Evolutionary conservation across 176 grass and related monocot species (phyloP), one percentile per base, ranked within the genome.

Genomic region (Ananas comosus): DNA sequence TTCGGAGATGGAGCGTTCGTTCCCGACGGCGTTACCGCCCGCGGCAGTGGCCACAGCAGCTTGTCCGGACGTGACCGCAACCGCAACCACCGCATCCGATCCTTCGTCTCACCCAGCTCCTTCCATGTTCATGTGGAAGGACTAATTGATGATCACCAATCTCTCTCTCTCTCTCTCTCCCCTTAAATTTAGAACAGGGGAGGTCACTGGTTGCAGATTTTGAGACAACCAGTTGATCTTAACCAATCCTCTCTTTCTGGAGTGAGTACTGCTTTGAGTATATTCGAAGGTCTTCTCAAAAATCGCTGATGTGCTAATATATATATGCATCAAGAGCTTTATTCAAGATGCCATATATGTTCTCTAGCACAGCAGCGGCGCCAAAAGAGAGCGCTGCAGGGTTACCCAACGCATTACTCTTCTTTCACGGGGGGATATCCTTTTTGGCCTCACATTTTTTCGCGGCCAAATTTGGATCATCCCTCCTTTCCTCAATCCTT

Each of bases 101-200:
- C 12, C 73, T 69, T 8, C 51, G 17, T 53, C 69, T 66, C 57
- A 75, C 71, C 16, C 68, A 49, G 57, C 65, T 64, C 51, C 79
- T 75, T 54, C 19, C 85, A 57, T 47, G 11, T 88, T 80, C 82
- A 65, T 49, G 25, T 80, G 82, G 79, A 82, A 85, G 73, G 85
- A 88, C 70, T 91, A 67, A 72, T 14, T 49, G 69, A 49, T 24
- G n/a, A 0, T 70, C 9, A 48, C 63, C 22, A 23, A 23, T 23
- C 28, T 42, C 13, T 51, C 65, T 42, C 54, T 17, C n/a, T 59
- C 54, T 17, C 54, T 19, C 54, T 10, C 4, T 0, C 56, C 4
- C 52, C 11, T 10, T 56, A 7, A 16, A 61, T 18, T 61, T 22
- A 61, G 56, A 61, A 61, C 4, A 61, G 56, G 16, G 10, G 21